These are phyloP conservation scores for Chlamydomonas incerta DNA, from an alignment of 139 green algal species.

Conservation along the genomic window DNA sequence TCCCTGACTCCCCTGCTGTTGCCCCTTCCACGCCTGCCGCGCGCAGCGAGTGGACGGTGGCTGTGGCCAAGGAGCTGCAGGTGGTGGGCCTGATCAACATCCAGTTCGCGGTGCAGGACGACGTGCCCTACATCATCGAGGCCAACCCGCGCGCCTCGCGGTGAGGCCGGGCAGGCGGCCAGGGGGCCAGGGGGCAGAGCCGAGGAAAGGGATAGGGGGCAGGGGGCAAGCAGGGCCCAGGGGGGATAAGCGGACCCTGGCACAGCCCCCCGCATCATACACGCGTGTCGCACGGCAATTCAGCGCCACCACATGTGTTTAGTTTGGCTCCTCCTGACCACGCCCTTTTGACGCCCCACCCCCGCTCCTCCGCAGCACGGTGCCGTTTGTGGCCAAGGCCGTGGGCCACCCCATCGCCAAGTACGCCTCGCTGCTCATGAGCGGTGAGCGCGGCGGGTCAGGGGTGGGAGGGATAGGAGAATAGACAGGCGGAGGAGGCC, in stretches of 20 bases:
- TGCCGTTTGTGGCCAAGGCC: conserved; percentile 99
- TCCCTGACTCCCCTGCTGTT: neutral
- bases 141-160: conserved; percentile 95
- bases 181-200: too few relatives aligned
- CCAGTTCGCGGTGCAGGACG: conserved; percentile 94
- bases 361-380: conserved; percentile 76
- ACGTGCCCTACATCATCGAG: conserved; percentile 97
- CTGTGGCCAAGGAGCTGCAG: conserved; percentile 89
- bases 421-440: conserved; percentile 97
- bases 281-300: too few relatives aligned
- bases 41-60: conserved; percentile 78
- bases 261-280: too few relatives aligned
- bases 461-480: neutral
- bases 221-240: too few relatives aligned
- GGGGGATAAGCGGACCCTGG: too few relatives aligned
- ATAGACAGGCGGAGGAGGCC: neutral
- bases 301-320: too few relatives aligned
- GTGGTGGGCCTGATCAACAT: conserved; percentile 99
- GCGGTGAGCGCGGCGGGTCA: conserved; percentile 55
- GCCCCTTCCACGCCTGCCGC: neutral
- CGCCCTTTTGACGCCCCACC: too few relatives aligned
- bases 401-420: conserved; percentile 96
- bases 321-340: too few relatives aligned
- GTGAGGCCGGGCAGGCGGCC: too few relatives aligned
- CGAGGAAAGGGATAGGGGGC: too few relatives aligned